Conservation (phyloP, 148 eudicot species). For the Rhododendron kiyosumense region DNA sequence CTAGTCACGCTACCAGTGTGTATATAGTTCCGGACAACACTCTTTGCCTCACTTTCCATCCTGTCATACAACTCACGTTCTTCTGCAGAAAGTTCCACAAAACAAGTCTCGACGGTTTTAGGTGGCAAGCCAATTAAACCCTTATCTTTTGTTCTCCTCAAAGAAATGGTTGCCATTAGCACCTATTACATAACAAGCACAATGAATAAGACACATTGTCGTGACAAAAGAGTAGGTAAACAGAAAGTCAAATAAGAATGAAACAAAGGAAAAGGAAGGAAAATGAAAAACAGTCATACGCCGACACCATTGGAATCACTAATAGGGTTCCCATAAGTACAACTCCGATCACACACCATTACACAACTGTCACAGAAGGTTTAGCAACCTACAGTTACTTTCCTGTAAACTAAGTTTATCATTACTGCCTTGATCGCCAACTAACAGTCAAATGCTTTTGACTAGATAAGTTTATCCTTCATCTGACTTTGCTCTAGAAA, state of each 20-base stretch:
- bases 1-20: conserved; percentile 43
- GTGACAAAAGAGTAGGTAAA: neutral
- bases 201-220: neutral
- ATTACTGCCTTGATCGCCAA: neutral
- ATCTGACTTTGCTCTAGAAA: neutral
- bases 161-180: conserved; percentile 74
- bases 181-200: conserved; percentile 31
- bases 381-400: neutral
- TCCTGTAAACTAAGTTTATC: neutral
- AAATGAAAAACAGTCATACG: neutral
- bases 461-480: neutral
- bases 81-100: conserved; percentile 67
- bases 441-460: neutral
- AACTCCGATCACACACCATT: neutral
- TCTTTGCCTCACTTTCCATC: conserved; percentile 83
- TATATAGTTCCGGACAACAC: conserved; percentile 52
- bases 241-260: neutral
- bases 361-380: neutral
- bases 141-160: conserved; percentile 93
- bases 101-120: conserved; percentile 56
- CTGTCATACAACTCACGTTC: conserved; percentile 82
- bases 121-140: conserved; percentile 57
- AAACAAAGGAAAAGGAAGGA: neutral
- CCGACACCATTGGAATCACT: neutral
- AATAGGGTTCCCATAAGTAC: neutral